Conservation (phyloP, 2,329 filamentous ascomycete genomes). For the Hypoxylon sp. region DNA sequence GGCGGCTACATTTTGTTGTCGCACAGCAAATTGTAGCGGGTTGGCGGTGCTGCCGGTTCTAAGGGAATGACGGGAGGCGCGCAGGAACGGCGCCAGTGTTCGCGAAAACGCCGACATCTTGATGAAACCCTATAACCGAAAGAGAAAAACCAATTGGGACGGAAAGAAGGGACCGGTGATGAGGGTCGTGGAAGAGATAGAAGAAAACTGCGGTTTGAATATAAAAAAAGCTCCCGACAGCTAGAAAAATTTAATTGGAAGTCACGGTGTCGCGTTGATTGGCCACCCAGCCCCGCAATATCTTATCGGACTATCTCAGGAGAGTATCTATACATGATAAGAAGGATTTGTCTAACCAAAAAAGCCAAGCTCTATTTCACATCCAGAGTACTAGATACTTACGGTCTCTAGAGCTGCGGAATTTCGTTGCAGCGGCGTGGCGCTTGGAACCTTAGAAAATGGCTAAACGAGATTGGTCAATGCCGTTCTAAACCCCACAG, state of each 20-base stretch:
- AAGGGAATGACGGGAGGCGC: constrained; percentile 83
- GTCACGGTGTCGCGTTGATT: constrained; percentile 28
- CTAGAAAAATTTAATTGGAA: constrained; percentile 45
- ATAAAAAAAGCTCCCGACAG: constrained; percentile 37
- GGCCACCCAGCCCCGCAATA: constrained; percentile 21
- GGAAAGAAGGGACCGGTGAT: constrained; percentile 35
- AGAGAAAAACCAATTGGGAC: constrained; percentile 37
- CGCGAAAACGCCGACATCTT: constrained; percentile 87
- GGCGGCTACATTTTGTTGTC: constrained; percentile 73
- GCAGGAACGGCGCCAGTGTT: constrained; percentile 82
- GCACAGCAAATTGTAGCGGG: constrained; percentile 80
- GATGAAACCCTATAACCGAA: constrained; percentile 44
- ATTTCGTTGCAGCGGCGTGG: constrained; percentile 22
- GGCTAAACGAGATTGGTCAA: constrained; percentile 17
- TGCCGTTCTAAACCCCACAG: background rate
- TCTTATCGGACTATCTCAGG: constrained; percentile 21
- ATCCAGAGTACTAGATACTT: constrained; percentile 17
- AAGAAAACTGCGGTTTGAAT: constrained; percentile 24
- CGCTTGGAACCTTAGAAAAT: constrained; percentile 3
- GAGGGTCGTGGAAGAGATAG: constrained; percentile 20
- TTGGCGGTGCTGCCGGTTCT: constrained; percentile 77
- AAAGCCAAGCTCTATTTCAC: background rate
- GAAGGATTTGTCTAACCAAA: background rate
- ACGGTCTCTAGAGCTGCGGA: constrained; percentile 9
- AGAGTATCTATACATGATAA: constrained; percentile 26